Percentiles rank a stretch among this genome's conserved stretches.
phyloP scores from a whole-genome alignment of 2,329 filamentous ascomycete genomes.

The Diaporthe ampelina region DNA sequence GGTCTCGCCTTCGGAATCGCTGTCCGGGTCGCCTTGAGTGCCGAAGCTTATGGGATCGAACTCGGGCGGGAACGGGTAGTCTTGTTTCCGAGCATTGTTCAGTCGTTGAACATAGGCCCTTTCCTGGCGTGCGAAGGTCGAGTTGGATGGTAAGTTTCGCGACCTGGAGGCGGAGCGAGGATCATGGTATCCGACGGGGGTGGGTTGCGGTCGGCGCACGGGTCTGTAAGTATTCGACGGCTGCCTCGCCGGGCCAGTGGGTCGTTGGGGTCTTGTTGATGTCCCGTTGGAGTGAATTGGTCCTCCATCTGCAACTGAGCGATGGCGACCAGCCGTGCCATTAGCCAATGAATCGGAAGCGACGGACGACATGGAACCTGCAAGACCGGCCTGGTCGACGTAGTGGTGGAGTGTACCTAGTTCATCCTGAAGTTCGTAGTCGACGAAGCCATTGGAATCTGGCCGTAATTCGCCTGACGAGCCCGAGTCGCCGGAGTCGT shows the following conservation, averaged over 20 bases:
- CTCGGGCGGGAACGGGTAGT: conserved; percentile 77
- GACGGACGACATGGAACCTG: conserved; percentile 59
- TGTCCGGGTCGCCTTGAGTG: conserved; percentile 71
- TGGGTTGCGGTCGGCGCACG: conserved; percentile 64
- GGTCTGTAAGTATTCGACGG: conserved; percentile 86
- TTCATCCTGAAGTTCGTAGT: conserved; percentile 62
- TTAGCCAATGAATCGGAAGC: conserved; percentile 58
- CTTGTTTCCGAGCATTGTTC: conserved; percentile 66
- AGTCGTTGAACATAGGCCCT: conserved; percentile 95
- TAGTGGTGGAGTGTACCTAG: conserved; percentile 61
- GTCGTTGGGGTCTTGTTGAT: conserved; percentile 70
- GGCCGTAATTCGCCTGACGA: conserved; percentile 61
- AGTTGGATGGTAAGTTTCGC: conserved; percentile 61
- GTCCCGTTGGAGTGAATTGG: conserved; percentile 51
- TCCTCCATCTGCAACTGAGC: conserved; percentile 49
- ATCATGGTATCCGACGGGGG: conserved; percentile 51
- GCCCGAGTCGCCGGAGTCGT: conserved; percentile 64
- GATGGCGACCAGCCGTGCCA: conserved; percentile 57
- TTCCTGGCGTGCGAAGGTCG: conserved; percentile 81
- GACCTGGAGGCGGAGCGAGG: conserved; percentile 67
- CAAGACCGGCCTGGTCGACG: conserved; percentile 55
- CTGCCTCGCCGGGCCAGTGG: conserved; percentile 77
- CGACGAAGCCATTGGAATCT: conserved; percentile 58
- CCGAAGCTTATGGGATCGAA: conserved; percentile 40
- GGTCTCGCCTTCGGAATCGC: conserved; percentile 91